A percentile compares a stretch with the other conserved stretches of the same genome.
phyloP scores from a whole-genome alignment of 805 yeast genomes.

The Yarrowia sp. region DNA sequence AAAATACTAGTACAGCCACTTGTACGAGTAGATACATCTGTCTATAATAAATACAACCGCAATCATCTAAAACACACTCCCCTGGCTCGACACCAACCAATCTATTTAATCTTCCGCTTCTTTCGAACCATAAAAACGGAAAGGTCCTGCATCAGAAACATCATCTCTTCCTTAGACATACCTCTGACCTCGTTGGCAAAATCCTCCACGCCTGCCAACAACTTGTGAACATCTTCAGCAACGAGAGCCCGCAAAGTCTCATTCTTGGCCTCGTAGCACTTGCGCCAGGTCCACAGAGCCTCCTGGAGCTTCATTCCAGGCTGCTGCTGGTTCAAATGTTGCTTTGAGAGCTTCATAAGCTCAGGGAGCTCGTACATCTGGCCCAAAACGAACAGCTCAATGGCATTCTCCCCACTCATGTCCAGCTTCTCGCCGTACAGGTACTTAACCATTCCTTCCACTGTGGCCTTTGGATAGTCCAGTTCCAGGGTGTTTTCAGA shows the following conservation, averaged over 20 bases:
- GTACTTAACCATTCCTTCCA: neutral
- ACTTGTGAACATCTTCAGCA: too few relatives aligned
- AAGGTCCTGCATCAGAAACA: neutral
- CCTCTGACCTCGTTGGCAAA: neutral
- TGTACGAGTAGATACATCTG: too few relatives aligned
- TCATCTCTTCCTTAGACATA: neutral
- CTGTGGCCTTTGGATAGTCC: neutral
- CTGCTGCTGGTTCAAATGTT: too few relatives aligned
- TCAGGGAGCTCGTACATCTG: neutral
- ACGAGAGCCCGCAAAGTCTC: too few relatives aligned
- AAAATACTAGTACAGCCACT: too few relatives aligned
- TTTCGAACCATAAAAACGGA: neutral
- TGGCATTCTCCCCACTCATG: neutral
- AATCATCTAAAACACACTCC: too few relatives aligned
- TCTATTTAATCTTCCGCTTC: too few relatives aligned
- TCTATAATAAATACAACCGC: too few relatives aligned
- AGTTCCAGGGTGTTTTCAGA: neutral
- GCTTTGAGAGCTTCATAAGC: neutral
- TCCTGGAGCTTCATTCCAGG: neutral
- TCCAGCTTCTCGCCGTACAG: neutral
- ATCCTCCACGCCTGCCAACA: neutral
- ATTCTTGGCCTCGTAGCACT: neutral
- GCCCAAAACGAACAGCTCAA: neutral
- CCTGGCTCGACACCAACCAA: too few relatives aligned
- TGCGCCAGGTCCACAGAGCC: neutral